Evolutionary conservation across 1,284 basidiomycete genomes (phyloP), one percentile per base, ranked within the genome.

Genomic region (Takashimella tepidaria): DNA sequence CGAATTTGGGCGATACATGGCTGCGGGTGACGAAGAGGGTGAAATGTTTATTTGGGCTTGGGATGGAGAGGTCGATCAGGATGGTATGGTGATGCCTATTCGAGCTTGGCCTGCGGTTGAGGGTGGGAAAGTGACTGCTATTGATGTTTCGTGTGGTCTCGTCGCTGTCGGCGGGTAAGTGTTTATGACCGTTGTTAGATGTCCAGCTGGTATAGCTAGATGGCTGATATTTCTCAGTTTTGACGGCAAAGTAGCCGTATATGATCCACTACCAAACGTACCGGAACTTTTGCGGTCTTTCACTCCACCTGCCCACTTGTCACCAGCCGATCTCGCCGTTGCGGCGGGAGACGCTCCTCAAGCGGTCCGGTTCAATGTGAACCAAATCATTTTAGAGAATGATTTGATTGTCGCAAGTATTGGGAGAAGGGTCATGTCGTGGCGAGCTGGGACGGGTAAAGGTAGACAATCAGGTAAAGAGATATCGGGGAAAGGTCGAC

Each of bases 381-480:
- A 76, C 56, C 63, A 71, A 40, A 60, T 75, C 26, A 60, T 73
- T 10, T 56, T 75, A 20, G 72, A 73, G 47, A 69, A 73, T 46
- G 74, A 75, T 51, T 56, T 74, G 40, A 51, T 74, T 24, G 65
- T 73, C 1, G 73, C 72, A 1, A 58, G 59, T 22, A 65, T 76
- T 16, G 74, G 74, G 4, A 49, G 66, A 13, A 68, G 64, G 22
- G 66, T 76, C 3, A 63, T 73, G 27, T 66, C 66, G 10, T 76
- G 74, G 74, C 57, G 66, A 16, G 72, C 74, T 1, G 72, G 72
- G 3, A 65, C 58, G 3, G 62, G 62, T 4, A 75, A 72, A 56
- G 64, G 67, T 6, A 59, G 67, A 13, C 55, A 68, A 26, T 55
- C 53, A 5, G 66, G 66, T 16, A 68, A 66, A 50, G 62, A 66